These are phyloP conservation scores for Xenoacremonium recifei DNA, from an alignment of 2,329 filamentous ascomycete genomes.

Conservation along the genomic window DNA sequence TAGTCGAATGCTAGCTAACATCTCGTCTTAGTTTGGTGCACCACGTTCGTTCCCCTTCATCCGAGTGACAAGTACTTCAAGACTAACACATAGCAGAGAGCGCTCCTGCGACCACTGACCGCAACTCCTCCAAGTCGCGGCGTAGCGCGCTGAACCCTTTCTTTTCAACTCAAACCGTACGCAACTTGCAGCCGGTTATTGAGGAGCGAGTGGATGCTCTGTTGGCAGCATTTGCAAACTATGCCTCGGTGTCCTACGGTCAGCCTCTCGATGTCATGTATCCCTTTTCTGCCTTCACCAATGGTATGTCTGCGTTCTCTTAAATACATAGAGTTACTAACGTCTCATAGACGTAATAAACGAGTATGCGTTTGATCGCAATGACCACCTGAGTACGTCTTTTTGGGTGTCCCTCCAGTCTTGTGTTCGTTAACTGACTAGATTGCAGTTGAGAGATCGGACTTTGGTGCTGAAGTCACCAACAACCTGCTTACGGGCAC, in stretches of 20 bases:
- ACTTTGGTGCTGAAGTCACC: slow-evolving; percentile 35
- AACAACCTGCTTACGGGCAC: slow-evolving; percentile 36
- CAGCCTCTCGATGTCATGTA: slow-evolving; percentile 35
- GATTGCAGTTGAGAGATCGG: slow-evolving; percentile 28
- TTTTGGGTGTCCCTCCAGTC: slow-evolving; percentile 1
- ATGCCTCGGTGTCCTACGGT: slow-evolving; percentile 22
- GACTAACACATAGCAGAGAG: slow-evolving; percentile 27
- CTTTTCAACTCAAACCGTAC: slow-evolving; percentile 36
- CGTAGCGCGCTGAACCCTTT: slow-evolving; percentile 35
- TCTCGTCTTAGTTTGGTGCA: slow-evolving; percentile 28
- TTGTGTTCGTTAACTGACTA: slow-evolving; percentile 1
- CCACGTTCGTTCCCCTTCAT: slow-evolving; percentile 26
- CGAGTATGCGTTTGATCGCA: slow-evolving; percentile 38
- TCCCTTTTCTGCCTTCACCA: slow-evolving; percentile 38
- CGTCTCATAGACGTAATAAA: slow-evolving; percentile 35
- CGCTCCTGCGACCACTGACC: slow-evolving; percentile 34
- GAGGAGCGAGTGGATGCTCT: slow-evolving; percentile 35
- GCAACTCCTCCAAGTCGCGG: slow-evolving; percentile 32
- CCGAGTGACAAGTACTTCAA: slow-evolving; percentile 9
- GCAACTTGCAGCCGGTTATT: slow-evolving; percentile 36
- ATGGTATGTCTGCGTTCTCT: slow-evolving; percentile 21
- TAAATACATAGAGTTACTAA: slow-evolving; percentile 4
- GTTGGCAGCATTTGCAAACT: slow-evolving; percentile 28
- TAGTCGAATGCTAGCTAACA: too few relatives aligned
- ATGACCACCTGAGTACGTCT: slow-evolving; percentile 27